phyloP scores from a whole-genome alignment of 2,329 filamentous ascomycete species.

The Exserohilum turcica region DNA sequence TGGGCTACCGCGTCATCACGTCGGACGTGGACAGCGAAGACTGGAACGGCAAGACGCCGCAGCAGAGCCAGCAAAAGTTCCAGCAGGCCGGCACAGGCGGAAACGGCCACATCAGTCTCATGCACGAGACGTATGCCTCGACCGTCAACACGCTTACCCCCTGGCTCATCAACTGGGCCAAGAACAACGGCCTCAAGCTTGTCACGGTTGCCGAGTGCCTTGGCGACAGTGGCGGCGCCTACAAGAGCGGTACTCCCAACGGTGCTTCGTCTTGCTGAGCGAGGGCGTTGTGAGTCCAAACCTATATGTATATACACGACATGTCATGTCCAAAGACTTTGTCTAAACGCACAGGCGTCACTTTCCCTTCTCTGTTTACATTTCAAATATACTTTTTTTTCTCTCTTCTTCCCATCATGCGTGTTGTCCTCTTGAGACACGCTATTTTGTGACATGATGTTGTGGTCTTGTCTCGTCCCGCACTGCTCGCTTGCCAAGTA shows the following conservation, averaged over 20 bases:
- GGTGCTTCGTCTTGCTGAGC: slow-evolving; percentile 27
- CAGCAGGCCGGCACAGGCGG: slow-evolving; percentile 38
- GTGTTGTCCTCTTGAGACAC: no score
- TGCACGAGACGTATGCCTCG: slow-evolving; percentile 44
- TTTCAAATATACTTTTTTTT: no score
- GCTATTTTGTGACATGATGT: no score
- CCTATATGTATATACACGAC: background rate
- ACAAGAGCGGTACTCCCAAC: slow-evolving; percentile 32
- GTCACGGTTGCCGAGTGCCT: slow-evolving; percentile 45
- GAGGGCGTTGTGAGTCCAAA: no score
- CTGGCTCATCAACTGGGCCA: slow-evolving; percentile 47
- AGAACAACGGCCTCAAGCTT: slow-evolving; percentile 43
- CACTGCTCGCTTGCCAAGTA: no score
- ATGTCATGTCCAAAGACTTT: no score
- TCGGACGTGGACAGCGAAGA: slow-evolving; percentile 43
- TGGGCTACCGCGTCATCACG: slow-evolving; percentile 46
- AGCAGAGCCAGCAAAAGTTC: slow-evolving; percentile 43
- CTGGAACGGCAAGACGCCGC: slow-evolving; percentile 41
- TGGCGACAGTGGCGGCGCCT: slow-evolving; percentile 37
- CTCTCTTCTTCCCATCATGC: background rate
- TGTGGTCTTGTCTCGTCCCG: no score
- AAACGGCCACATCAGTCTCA: slow-evolving; percentile 44
- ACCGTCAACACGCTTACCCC: slow-evolving; percentile 44
- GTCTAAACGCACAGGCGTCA: no score
- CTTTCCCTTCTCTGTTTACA: no score